Conservation (phyloP, 805 yeast genomes). For the Kockiozyma suomiensis region DNA sequence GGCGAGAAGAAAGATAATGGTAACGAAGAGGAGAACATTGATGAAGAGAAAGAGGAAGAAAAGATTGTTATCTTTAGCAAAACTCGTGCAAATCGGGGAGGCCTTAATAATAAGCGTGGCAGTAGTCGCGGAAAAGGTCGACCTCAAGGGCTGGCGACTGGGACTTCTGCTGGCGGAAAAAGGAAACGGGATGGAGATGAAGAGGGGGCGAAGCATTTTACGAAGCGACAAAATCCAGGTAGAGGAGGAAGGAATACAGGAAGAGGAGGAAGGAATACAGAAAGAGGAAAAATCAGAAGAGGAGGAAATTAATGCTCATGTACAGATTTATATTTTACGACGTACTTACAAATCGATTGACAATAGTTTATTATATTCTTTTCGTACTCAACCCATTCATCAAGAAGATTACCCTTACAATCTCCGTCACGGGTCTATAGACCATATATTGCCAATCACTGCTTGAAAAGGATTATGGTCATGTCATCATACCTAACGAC, state of each 20-base stretch:
- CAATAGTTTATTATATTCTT: too few species aligned
- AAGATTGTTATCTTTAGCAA: background rate
- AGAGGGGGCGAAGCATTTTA: background rate
- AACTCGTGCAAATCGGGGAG: conserved; percentile 1
- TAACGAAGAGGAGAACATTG: background rate
- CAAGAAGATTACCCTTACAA: background rate
- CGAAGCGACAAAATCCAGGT: conserved; percentile 5
- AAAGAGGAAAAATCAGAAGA: background rate
- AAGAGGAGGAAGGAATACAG: background rate
- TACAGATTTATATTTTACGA: too few species aligned
- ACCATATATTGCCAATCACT: too few species aligned
- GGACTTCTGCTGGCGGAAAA: background rate
- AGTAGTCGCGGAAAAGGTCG: background rate
- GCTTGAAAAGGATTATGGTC: too few species aligned
- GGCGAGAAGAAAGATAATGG: background rate
- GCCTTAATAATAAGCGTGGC: background rate
- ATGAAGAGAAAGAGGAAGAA: conserved; percentile 2
- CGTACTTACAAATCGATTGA: too few species aligned
- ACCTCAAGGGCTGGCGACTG: background rate
- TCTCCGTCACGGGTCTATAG: too few species aligned
- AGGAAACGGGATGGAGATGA: conserved; percentile 11
- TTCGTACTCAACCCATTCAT: conserved; percentile 20
- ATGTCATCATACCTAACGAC: too few species aligned
- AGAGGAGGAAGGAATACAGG: background rate
- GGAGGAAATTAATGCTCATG: background rate